Evolutionary conservation across 805 yeast genomes (phyloP), one percentile per base, ranked within the genome.

Genomic region (Citeromyces nyonsensis): DNA sequence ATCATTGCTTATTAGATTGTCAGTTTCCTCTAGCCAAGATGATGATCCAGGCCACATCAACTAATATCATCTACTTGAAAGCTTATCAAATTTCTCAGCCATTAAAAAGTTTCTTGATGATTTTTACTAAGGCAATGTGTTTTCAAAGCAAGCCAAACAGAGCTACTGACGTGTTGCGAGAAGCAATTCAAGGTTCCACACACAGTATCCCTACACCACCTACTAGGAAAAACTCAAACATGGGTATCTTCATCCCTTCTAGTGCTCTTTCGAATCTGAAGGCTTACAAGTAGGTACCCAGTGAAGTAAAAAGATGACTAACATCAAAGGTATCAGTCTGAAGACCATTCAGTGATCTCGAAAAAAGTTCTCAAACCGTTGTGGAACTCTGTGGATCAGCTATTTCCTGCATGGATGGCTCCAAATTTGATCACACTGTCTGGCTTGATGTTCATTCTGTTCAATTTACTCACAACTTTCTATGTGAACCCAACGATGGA

Each of bases 401-500:
- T 83, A 25, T 83, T 86, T 57, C 97, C 97, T 2, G 35, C 65
- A 38, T 75, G 75, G 68, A 72, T 88, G 78, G 96, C 96, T 3
- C 98, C 98, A 6, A 88, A 88, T 51, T 72, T 81, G 48, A 78
- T 86, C 34, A 88, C 97, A 1, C 56, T 88, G 20, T 56, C 69
- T 9, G 97, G 97, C 0, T 64, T 88, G 38, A 44, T 63, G 15
- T 88, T 85, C 49, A 70, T 86, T 28, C 43, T 81, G 10, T 47
- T 66, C 30, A 80, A 85, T 44, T 58, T 81, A 36, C 33, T 64
- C 5, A 59, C 79, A 5, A 82, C 79, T 15, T 64, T 84, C 40
- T 73, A 69, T 47, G 75, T 62, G 41, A 91, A 85, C 49, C 94
- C 94, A 3, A 56, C 63, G 35, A 62, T 83, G 37, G 53, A 69